Conservation (phyloP, 2,329 filamentous ascomycete genomes). For the Trichoderma semiorbis region DNA sequence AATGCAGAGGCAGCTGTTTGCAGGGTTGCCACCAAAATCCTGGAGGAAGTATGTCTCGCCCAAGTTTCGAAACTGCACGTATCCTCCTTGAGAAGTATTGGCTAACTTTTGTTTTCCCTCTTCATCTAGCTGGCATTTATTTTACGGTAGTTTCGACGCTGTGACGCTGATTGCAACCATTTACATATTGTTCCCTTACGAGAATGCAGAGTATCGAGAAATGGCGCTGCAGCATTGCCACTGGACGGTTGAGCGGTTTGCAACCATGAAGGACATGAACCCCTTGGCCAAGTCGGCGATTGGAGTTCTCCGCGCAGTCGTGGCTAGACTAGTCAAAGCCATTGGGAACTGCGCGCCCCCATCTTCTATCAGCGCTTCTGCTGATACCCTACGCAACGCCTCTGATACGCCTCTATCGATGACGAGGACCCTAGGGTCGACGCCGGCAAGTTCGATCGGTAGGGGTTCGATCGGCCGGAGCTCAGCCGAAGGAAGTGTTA, state of each 20-base stretch:
- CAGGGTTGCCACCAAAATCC: slow-evolving; percentile 46
- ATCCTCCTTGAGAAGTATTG: neutral
- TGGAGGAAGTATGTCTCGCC: slow-evolving; percentile 38
- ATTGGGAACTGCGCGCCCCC: slow-evolving; percentile 34
- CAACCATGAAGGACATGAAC: slow-evolving; percentile 53
- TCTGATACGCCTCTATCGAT: slow-evolving; percentile 20
- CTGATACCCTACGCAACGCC: neutral
- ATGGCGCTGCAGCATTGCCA: slow-evolving; percentile 54
- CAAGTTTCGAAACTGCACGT: neutral
- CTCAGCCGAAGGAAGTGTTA: neutral
- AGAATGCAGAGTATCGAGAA: slow-evolving; percentile 47
- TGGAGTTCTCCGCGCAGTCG: slow-evolving; percentile 54
- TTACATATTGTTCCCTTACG: slow-evolving; percentile 57
- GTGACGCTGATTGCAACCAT: slow-evolving; percentile 59
- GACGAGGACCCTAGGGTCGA: slow-evolving; percentile 19
- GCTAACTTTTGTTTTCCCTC: neutral
- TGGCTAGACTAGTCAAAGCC: slow-evolving; percentile 50
- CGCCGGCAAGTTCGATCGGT: slow-evolving; percentile 14
- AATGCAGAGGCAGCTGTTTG: slow-evolving; percentile 50
- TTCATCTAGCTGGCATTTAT: slow-evolving; percentile 46
- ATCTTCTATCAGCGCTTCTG: slow-evolving; percentile 20
- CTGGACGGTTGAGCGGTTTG: slow-evolving; percentile 58
- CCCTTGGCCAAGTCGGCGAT: slow-evolving; percentile 51
- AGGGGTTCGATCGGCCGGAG: slow-evolving; percentile 14
- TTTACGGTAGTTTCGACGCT: slow-evolving; percentile 63